Evolutionary conservation across 495 filamentous ascomycete genomes (phyloP).

Genomic region (Articulospora tetracladia): DNA sequence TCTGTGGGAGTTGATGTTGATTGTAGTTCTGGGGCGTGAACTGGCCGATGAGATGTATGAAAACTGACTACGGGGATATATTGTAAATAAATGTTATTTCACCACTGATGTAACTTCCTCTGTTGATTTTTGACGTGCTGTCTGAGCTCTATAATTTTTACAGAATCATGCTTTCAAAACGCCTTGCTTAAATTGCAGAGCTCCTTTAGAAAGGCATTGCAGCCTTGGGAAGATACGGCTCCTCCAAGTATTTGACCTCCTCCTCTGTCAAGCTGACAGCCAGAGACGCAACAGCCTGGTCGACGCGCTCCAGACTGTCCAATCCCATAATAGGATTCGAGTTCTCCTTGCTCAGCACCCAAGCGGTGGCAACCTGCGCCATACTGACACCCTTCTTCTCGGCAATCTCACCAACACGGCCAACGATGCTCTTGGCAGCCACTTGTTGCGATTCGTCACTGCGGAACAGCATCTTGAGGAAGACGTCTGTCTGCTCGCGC

Average conservation of each 20-base stretch:
- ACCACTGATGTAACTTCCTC: too few species aligned
- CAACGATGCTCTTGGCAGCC: constrained; percentile 43
- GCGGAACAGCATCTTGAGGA: constrained; percentile 21
- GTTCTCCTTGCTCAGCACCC: constrained; percentile 45
- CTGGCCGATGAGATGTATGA: too few species aligned
- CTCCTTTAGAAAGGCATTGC: not conserved
- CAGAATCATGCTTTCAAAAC: too few species aligned
- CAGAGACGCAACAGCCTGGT: not conserved
- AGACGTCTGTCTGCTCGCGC: constrained; percentile 34
- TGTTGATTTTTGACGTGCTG: too few species aligned
- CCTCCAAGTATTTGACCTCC: constrained; percentile 6
- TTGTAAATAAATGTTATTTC: too few species aligned
- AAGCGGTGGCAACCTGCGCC: constrained; percentile 57
- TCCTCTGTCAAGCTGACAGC: not conserved
- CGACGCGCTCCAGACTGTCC: not conserved
- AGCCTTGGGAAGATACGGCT: not conserved
- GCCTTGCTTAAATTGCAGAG: too few species aligned
- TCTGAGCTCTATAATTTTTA: too few species aligned
- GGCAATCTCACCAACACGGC: constrained; percentile 56
- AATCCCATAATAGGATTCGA: not conserved
- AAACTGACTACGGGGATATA: too few species aligned
- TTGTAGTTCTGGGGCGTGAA: too few species aligned
- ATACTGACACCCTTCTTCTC: constrained; percentile 51
- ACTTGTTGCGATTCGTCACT: constrained; percentile 21
- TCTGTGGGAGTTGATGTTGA: not conserved